Evolutionary conservation across 352 stramenopile species (phyloP), one percentile per base, ranked within the genome.

Genomic region (Phytopythium boreale): DNA sequence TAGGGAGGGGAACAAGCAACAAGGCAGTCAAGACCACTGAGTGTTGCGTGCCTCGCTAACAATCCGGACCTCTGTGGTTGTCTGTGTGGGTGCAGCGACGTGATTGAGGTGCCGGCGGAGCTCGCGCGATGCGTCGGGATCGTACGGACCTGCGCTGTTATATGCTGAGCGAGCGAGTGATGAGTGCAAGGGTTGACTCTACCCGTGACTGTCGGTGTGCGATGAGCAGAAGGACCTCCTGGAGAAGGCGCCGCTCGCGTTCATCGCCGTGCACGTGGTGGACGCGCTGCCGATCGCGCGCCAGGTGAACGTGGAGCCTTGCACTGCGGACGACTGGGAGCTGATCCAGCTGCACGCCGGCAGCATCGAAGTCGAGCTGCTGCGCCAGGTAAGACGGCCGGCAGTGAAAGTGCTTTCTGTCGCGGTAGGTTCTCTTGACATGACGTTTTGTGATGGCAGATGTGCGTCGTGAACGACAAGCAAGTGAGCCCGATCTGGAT

Each of bases 251-350:
- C 85, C 81, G 17, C 82, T 87, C 24, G 52, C 84, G 14, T 86
- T 87, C 50, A 55, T 96, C 37, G 75, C 81, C 17, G 88, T 93
- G 0, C 84, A 90, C 49, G 71, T 95, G 17, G 84, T 90, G n/a
- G 83, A 93, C 10, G 68, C 72, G 26, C 65, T 95, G 29, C 78
- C 87, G 2, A 78, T 88, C 50, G 87, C 87, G 27, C 68, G 71
- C 10, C 76, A 93, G 41, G 75, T 97, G 24, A 88, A 91, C 61
- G 83, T 97, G 8, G 88, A 97, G 56, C 89, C 89, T 12, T 86
- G 80, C 49, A 94, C 88, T 4, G 64, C 85, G 1, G 89, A 97
- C 65, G 89, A 97, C 69, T 97, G 89, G 89, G 89, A 97, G 61
- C 75, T 97, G 22, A 92, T 97, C 60, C 88, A 97, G 67, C 61